Conservation (phyloP, 495 filamentous ascomycete species). For the Aspergillus kassunensis region DNA sequence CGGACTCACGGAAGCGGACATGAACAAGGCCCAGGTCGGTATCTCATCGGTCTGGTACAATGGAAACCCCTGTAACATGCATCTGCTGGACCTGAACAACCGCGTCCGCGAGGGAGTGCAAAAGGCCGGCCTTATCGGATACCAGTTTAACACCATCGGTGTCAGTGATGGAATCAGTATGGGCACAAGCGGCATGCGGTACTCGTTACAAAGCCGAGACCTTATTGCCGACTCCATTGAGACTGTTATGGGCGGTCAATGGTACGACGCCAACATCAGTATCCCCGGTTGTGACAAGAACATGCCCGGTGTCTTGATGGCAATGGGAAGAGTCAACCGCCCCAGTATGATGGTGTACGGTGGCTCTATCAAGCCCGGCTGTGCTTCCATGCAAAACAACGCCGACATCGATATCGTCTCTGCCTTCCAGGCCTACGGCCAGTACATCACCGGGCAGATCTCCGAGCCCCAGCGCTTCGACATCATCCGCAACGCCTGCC, state of each 20-base stretch:
- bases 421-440: slow-evolving; percentile 96
- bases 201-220: slow-evolving; percentile 88
- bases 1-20: slow-evolving; percentile 74
- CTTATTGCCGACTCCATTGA: slow-evolving; percentile 97
- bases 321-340: slow-evolving; percentile 92
- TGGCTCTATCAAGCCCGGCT: slow-evolving; percentile 89
- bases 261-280: slow-evolving; percentile 98
- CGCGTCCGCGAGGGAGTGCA: slow-evolving; percentile 81
- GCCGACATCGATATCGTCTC: slow-evolving; percentile 89
- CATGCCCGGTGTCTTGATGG: slow-evolving; percentile 98
- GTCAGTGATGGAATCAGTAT: slow-evolving; percentile 67
- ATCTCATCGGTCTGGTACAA: slow-evolving; percentile 89
- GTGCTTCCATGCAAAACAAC: slow-evolving; percentile 64
- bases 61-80: slow-evolving; percentile 99
- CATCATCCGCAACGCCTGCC: slow-evolving; percentile 92
- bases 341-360: slow-evolving; percentile 97
- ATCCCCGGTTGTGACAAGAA: slow-evolving; percentile 99
- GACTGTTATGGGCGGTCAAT: slow-evolving; percentile 98
- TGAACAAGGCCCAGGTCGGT: slow-evolving; percentile 93
- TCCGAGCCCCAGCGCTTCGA: slow-evolving; percentile 86
- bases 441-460: slow-evolving; percentile 89
- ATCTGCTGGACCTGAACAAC: slow-evolving; percentile 82
- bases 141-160: slow-evolving; percentile 97
- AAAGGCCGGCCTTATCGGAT: slow-evolving; percentile 71
- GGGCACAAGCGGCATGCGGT: slow-evolving; percentile 77